Conservation (phyloP, 768 basidiomycete species). For the Mycena filopes region DNA sequence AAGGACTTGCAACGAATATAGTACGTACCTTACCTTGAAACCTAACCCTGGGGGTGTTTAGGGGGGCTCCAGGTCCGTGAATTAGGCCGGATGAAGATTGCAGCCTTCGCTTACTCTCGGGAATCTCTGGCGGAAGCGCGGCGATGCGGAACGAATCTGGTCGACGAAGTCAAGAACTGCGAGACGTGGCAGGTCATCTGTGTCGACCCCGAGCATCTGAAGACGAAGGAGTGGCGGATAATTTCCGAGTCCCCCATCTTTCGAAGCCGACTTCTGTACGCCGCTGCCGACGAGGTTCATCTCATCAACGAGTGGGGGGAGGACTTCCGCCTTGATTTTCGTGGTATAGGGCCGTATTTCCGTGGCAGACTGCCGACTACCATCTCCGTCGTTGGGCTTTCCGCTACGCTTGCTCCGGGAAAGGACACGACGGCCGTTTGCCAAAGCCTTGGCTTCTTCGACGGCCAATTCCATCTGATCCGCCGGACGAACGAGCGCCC, state of each 20-base stretch:
- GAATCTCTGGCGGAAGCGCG: too few relatives aligned
- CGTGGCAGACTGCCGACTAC: not conserved
- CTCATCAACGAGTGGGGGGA: not conserved
- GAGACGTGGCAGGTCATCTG: too few relatives aligned
- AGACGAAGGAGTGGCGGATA: too few relatives aligned
- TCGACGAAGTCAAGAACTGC: too few relatives aligned
- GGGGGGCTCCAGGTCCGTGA: too few relatives aligned
- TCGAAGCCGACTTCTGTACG: too few relatives aligned
- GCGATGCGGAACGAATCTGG: too few relatives aligned
- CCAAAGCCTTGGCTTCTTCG: not conserved
- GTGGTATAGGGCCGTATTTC: not conserved
- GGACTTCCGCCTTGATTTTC: not conserved
- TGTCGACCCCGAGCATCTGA: too few relatives aligned
- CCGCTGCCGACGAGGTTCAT: not conserved
- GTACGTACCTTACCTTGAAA: not conserved
- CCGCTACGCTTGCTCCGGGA: not conserved
- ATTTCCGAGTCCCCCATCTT: too few relatives aligned
- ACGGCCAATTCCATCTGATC: not conserved
- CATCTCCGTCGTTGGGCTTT: conserved; percentile 1
- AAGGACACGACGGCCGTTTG: not conserved
- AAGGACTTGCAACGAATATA: not conserved
- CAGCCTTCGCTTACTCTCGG: too few relatives aligned
- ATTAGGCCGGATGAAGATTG: too few relatives aligned
- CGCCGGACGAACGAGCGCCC: conserved; percentile 2
- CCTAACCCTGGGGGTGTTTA: too few relatives aligned